Percentiles rank a stretch among this genome's conserved stretches.
Conservation (phyloP, 176 grass and related monocot genomes). For the Carex kokanica region DNA sequence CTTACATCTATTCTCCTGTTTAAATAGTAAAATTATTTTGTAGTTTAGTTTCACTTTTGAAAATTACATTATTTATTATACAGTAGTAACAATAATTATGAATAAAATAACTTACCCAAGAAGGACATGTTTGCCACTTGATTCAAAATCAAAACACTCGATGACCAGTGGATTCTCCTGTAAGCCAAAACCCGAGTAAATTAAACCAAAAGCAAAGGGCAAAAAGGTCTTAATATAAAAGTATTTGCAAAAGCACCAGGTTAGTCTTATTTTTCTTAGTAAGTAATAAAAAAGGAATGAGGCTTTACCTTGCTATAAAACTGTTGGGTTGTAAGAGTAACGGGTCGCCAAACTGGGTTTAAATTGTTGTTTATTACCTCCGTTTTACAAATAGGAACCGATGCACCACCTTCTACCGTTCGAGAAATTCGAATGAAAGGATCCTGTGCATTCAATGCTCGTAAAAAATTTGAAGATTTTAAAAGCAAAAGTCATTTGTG, state of each 20-base stretch:
- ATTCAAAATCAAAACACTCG: slow-evolving; percentile 95
- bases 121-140: slow-evolving; percentile 65
- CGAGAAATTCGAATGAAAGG: slow-evolving; percentile 86
- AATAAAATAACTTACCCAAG: slow-evolving; percentile 60
- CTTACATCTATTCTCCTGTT: slow-evolving; percentile 66
- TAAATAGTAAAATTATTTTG: not conserved
- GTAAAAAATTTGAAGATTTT: not conserved
- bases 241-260: not conserved
- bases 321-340: slow-evolving; percentile 75
- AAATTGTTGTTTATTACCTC: slow-evolving; percentile 72
- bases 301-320: slow-evolving; percentile 82
- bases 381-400: slow-evolving; percentile 88
- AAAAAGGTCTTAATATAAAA: not conserved
- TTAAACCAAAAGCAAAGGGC: slow-evolving; percentile 12
- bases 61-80: slow-evolving; percentile 7
- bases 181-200: slow-evolving; percentile 36
- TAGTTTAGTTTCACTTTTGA: not conserved
- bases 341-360: slow-evolving; percentile 79
- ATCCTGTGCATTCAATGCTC: slow-evolving; percentile 54
- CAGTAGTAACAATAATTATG: not conserved
- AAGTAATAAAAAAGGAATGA: not conserved
- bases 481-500: not conserved
- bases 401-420: slow-evolving; percentile 51
- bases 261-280: not conserved
- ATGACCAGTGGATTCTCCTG: slow-evolving; percentile 96